A percentile compares a stretch with the other conserved stretches of the same genome.
phyloP scores from a whole-genome alignment of 2,329 filamentous ascomycete species.

The Pestalotiopsis sp. region DNA sequence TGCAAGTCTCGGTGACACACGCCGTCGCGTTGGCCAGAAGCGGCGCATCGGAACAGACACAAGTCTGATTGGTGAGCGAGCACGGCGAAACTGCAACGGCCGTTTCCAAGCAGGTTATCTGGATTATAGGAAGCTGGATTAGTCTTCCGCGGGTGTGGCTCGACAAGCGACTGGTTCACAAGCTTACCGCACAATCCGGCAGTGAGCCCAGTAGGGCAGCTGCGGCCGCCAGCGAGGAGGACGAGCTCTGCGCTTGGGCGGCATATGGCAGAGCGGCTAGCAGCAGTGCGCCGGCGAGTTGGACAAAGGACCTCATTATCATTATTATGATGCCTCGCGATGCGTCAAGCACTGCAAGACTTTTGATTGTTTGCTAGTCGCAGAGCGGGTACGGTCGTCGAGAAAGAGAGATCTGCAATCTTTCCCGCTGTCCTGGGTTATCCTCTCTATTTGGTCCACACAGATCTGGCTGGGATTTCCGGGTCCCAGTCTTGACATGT shows the following conservation, averaged over 20 bases:
- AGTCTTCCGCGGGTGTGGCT: not conserved
- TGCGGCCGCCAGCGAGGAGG: not conserved
- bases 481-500: constrained; percentile 1
- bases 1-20: constrained; percentile 31
- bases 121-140: not conserved
- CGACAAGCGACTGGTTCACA: not conserved
- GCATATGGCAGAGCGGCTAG: not conserved
- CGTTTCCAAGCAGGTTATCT: constrained; percentile 20
- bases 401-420: constrained; percentile 3
- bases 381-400: not conserved
- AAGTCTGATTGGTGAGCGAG: constrained; percentile 25
- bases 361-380: not conserved
- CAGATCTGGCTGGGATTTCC: constrained; percentile 1
- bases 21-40: constrained; percentile 24
- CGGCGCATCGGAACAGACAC: constrained; percentile 30
- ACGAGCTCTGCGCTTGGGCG: not conserved
- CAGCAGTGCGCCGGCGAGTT: not conserved
- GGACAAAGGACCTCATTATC: not conserved
- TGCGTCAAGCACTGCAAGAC: not conserved
- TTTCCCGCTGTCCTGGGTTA: not conserved
- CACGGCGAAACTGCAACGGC: constrained; percentile 28
- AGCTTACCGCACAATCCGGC: constrained; percentile 33
- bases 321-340: not conserved
- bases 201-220: constrained; percentile 17
- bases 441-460: constrained; percentile 6